Base-by-base conservation (phyloP, 768 basidiomycete genomes). In the Collybia nuda region DNA sequence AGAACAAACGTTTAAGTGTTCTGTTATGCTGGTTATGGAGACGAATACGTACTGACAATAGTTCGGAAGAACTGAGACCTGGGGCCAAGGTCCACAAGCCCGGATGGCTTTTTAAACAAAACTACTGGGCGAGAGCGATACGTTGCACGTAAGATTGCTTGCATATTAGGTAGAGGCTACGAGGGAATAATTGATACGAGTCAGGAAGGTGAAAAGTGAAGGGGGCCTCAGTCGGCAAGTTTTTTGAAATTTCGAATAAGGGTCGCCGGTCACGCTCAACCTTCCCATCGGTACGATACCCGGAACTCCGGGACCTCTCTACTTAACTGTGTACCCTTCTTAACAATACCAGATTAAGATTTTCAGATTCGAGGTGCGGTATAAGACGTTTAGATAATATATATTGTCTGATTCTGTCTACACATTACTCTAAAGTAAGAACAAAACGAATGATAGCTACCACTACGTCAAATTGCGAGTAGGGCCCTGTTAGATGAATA, bases 21-120 rank as follows among this genome's bases (percentile, higher is more conserved):
- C 8, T 4, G 35, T 23, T 39, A 36, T 15, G 44, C 47, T 24
- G 6, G n/a, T 23, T 29, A 42, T 28, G 29, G 12, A 6, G 32
- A 11, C 14, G 6, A 12, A 22, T 48, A 80, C 85, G 67, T 64
- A 88, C 86, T 86, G 63, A 85, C 74, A 53, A 85, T 64, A 21
- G 79, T 79, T 51, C 86, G 77, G 44, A 73, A 67, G 60, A 62
- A 61, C 36, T 62, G 63, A 44, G 61, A 56, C 55, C 60, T 62
- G 51, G 57, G 64, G 54, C 58, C 55, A 17, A 61, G 52, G 53
- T 15, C 40, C 26, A 11, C 14, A 14, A 5, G 32, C 12, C 56
- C 57, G 24, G 58, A 58, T 41, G 59, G 52, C 18, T 26, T 60
- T 51, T 50, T 56, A 46, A 58, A 55, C 37, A 51, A 24, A 24